phyloP scores from a whole-genome alignment of 257 asterid genomes.

The Ilex asprella region DNA sequence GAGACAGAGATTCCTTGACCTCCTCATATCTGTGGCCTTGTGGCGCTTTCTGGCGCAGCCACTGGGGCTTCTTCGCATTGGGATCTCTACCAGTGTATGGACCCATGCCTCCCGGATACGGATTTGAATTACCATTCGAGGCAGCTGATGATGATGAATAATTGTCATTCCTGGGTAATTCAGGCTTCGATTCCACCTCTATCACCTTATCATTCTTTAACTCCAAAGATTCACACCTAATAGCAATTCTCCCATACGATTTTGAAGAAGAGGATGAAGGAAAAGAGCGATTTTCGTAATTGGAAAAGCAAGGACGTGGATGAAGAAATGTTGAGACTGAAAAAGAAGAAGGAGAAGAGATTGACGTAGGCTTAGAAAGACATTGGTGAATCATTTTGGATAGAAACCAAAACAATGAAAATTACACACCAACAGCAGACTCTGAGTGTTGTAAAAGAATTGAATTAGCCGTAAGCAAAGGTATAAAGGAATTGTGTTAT shows the following conservation, averaged over 20 bases:
- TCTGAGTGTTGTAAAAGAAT: too few species aligned
- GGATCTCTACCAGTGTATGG: conserved; percentile 86
- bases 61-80: conserved; percentile 65
- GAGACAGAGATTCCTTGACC: conserved; percentile 74
- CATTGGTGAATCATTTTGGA: background rate
- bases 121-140: background rate
- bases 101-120: conserved; percentile 40
- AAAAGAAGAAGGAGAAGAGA: background rate
- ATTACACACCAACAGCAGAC: too few species aligned
- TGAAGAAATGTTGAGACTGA: background rate
- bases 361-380: background rate
- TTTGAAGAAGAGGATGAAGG: background rate
- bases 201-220: background rate
- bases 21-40: conserved; percentile 84
- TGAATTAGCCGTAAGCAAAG: too few species aligned
- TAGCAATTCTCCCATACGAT: background rate
- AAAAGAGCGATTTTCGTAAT: background rate
- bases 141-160: too few species aligned
- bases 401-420: too few species aligned
- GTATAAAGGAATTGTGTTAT: too few species aligned
- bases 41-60: conserved; percentile 98
- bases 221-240: background rate
- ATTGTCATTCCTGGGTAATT: background rate
- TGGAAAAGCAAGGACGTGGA: too few species aligned
- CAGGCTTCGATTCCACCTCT: background rate